These are phyloP conservation scores for Tagetes patula DNA, from an alignment of 129 eudicot genomes.

Conservation along the genomic window DNA sequence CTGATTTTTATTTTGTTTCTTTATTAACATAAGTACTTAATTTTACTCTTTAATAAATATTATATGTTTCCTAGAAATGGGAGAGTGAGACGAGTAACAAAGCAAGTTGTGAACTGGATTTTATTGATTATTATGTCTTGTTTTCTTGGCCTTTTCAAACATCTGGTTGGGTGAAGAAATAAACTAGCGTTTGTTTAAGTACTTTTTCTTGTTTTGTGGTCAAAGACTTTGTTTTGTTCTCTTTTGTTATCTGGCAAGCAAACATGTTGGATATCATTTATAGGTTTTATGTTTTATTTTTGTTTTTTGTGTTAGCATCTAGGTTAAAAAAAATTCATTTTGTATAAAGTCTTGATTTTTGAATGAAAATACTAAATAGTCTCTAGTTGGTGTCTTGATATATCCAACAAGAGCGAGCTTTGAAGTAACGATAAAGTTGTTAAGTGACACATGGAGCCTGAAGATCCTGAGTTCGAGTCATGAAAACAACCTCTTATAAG, in stretches of 20 bases:
- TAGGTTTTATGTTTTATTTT: neutral
- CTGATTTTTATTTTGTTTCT: neutral
- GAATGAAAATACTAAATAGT: neutral
- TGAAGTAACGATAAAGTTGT: too few species aligned
- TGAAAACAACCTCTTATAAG: too few species aligned
- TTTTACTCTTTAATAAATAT: neutral
- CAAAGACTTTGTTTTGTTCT: slow-evolving; percentile 24
- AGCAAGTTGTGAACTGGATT: slow-evolving; percentile 1
- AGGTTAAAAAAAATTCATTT: neutral
- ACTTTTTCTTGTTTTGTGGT: slow-evolving; percentile 29
- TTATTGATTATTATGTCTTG: slow-evolving; percentile 6
- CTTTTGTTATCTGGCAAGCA: slow-evolving; percentile 4
- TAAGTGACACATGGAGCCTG: too few species aligned
- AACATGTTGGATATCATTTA: slow-evolving; percentile 20
- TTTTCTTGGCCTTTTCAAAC: slow-evolving; percentile 26
- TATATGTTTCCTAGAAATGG: neutral
- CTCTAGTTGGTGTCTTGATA: neutral
- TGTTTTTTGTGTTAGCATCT: neutral
- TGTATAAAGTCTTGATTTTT: neutral
- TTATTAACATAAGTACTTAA: neutral
- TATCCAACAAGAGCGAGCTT: too few species aligned
- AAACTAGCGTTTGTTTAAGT: slow-evolving; percentile 14
- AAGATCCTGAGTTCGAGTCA: too few species aligned
- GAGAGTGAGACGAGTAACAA: slow-evolving; percentile 2
- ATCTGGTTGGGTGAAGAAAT: slow-evolving; percentile 24